Base-by-base conservation (phyloP, 2,329 filamentous ascomycete genomes). In the Claviceps sp. region DNA sequence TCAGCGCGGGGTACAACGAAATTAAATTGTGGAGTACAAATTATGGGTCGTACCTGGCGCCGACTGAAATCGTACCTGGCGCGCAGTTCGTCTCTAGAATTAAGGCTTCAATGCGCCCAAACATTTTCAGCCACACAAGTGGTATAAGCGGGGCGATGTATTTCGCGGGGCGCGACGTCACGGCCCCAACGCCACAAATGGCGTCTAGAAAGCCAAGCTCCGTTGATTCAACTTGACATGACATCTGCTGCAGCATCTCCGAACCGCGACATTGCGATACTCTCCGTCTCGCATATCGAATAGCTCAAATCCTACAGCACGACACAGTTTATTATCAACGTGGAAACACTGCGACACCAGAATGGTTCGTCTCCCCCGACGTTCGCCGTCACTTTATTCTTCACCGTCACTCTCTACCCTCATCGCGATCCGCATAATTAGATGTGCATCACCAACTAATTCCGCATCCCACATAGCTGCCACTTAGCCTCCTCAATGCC, bases 401-500 rank as follows among this genome's bases (percentile, higher is more conserved):
- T 22, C 18, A 16, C 18, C 18, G 7, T 14, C 11, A 7, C 42
- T 3, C 13, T 16, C 20, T 22, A 14, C 42, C 42, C 8, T 11
- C 40, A 18, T 9, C 40, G 8, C 30, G 20, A 49, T 34, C 11
- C 16, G 8, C 42, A 26, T 44, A 3, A 45, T 30, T 6, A 9
- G 6, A 9, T 14, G 18, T 24, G 13, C 26, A 26, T 18, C 22
- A 34, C 7, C 30, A 30, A 22, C 49, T 37, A 46, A 50, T 13
- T 9, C 46, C 7, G 34, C 41, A 38, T 14, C 8, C 5, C 20
- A 11, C 20, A 34, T 59, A 86, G 82, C 68, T 86, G 59, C 82
- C 82, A 58, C 76, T 86, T 67, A 89, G 90, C 64, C 84, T 98
- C 49, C 79, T 98, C 56, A 97, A 88, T 63, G 91, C 91, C 62